A percentile compares a stretch with the other conserved stretches of the same genome.
Conservation (phyloP, 495 filamentous ascomycete genomes). For the Podospora conica region DNA sequence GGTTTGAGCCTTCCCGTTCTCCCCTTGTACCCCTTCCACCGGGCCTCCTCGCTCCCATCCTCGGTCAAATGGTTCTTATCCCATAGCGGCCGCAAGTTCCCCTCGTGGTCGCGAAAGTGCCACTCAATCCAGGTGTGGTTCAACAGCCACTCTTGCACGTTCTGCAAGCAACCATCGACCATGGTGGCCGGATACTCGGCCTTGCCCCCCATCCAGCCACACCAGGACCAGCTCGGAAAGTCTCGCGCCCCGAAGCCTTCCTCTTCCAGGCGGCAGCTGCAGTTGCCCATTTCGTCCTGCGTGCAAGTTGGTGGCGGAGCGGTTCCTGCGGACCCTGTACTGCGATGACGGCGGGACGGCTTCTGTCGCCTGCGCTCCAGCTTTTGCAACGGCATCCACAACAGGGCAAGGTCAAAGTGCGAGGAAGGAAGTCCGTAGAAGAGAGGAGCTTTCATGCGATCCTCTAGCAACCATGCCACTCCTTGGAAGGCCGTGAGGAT, state of each 20-base stretch:
- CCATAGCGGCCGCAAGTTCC: slow-evolving; percentile 26
- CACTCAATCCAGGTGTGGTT: slow-evolving; percentile 36
- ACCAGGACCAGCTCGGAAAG: slow-evolving; percentile 36
- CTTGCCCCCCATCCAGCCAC: slow-evolving; percentile 26
- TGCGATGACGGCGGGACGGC: too few relatives aligned
- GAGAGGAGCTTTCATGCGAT: slow-evolving; percentile 11
- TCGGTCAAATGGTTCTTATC: neutral
- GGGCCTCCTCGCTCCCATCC: slow-evolving; percentile 8
- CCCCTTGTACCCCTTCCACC: slow-evolving; percentile 7
- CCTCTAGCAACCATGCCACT: slow-evolving; percentile 17
- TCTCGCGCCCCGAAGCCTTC: neutral
- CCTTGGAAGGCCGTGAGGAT: slow-evolving; percentile 31
- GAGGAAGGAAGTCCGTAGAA: slow-evolving; percentile 27
- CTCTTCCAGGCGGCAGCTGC: neutral
- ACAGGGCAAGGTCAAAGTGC: slow-evolving; percentile 30
- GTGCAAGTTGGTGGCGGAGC: too few relatives aligned
- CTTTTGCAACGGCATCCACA: slow-evolving; percentile 19
- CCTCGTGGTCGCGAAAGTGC: slow-evolving; percentile 29
- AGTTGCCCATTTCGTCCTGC: too few relatives aligned
- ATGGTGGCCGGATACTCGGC: slow-evolving; percentile 20
- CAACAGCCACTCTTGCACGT: slow-evolving; percentile 30
- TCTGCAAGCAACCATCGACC: slow-evolving; percentile 19
- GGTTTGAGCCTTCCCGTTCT: too few relatives aligned
- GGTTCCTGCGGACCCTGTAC: too few relatives aligned
- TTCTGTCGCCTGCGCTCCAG: too few relatives aligned